A percentile compares a stretch with the other conserved stretches of the same genome.
phyloP scores from a whole-genome alignment of 495 filamentous ascomycete genomes.

The Penicillium egyptiacum region DNA sequence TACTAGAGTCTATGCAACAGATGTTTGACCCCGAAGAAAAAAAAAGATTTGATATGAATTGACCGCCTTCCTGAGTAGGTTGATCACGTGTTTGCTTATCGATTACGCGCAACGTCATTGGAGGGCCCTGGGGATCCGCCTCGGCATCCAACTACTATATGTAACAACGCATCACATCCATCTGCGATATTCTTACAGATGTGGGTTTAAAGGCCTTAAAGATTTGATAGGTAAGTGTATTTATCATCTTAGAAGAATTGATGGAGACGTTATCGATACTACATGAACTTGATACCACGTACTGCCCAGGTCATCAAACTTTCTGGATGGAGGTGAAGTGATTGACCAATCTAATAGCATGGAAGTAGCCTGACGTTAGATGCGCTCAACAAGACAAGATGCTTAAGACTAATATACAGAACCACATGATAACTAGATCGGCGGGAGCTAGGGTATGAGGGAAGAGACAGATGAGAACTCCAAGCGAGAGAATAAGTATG shows the following conservation, averaged over 20 bases:
- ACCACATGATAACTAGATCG: conserved; percentile 1
- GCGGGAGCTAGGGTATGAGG: neutral
- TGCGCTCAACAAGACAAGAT: neutral
- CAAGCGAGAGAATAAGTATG: neutral
- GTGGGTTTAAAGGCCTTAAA: too few relatives aligned
- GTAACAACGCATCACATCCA: too few relatives aligned
- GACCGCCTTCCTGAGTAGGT: neutral
- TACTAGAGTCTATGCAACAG: conserved; percentile 3
- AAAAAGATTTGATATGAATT: conserved; percentile 8
- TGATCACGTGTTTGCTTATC: conserved; percentile 5
- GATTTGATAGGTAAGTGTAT: too few relatives aligned
- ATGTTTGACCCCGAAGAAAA: conserved; percentile 9
- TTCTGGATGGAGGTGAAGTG: neutral
- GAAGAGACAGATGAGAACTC: neutral
- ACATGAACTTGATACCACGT: neutral
- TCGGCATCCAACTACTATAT: neutral
- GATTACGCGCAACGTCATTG: conserved; percentile 8
- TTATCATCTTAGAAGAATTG: too few relatives aligned
- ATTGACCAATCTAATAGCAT: neutral
- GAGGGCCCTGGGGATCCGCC: neutral
- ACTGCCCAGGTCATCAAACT: neutral
- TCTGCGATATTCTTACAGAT: too few relatives aligned
- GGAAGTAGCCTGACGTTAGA: neutral
- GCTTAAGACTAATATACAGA: conserved; percentile 6
- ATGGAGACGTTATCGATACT: too few relatives aligned